Base-by-base conservation (phyloP, 2,329 filamentous ascomycete species). In the Aspergillus puulaauensis region DNA sequence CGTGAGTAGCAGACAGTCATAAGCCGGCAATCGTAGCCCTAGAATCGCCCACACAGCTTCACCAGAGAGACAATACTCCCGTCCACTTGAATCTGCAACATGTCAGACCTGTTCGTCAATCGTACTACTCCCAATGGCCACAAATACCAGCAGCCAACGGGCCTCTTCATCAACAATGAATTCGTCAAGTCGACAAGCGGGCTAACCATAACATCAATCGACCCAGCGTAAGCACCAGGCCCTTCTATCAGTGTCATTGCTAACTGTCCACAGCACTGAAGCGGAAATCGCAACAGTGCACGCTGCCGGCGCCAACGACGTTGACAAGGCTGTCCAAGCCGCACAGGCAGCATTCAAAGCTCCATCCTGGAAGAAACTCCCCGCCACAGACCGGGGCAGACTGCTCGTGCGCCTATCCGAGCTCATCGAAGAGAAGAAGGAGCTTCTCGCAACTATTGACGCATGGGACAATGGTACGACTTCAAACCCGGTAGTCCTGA, bases 151-250 rank as follows among this genome's bases (percentile, higher is more conserved):
- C 87, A 91, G 75, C 88, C 89, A 1, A 80, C 83, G n/a, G 90
- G 90, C 3, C 81, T 93, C 3, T 92, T 91, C 74, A 90, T 92
- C 78, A 88, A 90, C 77, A 91, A 91, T 64, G 87, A 91, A 72
- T 91, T 89, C 70, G 85, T 90, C 48, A 80, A 84, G 67, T 83
- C 80, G 3, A 24, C 23, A 65, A 80, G 81, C 23, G 85, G 82
- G 24, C 79, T 85, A 66, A 88, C 80, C 53, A 82, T 91, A 51
- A 78, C 80, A 9, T 82, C 83, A 17, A 80, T 90, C 63, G 90
- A 90, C 68, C 89, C 89, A 35, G 83, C 82, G 86, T 90, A 24
- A 24, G 23, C 3, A 24, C 23, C 4, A 6, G 6, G 23, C 23
- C 23, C 3, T 77, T 61, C 80, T 69, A 40, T 27, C 14, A 21